These are phyloP conservation scores for Somion occarium DNA, from an alignment of 1,284 basidiomycete genomes.

Conservation along the genomic window DNA sequence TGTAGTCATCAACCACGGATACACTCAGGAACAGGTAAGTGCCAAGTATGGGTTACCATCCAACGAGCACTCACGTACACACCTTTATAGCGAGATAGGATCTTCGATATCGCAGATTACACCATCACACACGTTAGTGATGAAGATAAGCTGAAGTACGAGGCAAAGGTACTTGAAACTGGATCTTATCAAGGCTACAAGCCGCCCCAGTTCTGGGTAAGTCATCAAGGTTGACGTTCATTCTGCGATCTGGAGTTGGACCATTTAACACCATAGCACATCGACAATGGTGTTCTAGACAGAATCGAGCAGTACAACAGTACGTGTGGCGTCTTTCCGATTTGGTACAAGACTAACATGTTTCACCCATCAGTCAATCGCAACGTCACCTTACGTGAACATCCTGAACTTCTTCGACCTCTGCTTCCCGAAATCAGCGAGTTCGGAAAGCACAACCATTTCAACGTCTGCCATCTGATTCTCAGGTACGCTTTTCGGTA, in stretches of 20 bases:
- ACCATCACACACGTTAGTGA: slow-evolving; percentile 45
- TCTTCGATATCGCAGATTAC: slow-evolving; percentile 58
- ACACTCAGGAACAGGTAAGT: slow-evolving; percentile 38
- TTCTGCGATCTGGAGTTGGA: too few species aligned
- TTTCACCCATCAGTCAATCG: slow-evolving; percentile 16
- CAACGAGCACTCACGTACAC: background rate
- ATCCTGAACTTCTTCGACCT: slow-evolving; percentile 32
- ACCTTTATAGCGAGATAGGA: slow-evolving; percentile 35
- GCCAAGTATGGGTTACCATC: background rate
- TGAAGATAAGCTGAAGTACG: slow-evolving; percentile 53
- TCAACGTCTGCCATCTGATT: slow-evolving; percentile 21
- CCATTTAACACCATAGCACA: slow-evolving; percentile 37
- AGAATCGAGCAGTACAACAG: slow-evolving; percentile 58
- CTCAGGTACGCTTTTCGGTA: slow-evolving; percentile 13
- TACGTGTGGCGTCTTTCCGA: slow-evolving; percentile 22
- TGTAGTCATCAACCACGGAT: slow-evolving; percentile 59
- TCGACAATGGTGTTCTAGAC: slow-evolving; percentile 54
- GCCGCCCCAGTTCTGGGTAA: slow-evolving; percentile 46
- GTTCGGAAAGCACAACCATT: slow-evolving; percentile 28
- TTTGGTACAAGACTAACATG: background rate
- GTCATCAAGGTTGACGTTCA: too few species aligned
- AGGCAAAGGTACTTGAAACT: slow-evolving; percentile 39
- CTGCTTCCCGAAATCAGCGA: slow-evolving; percentile 38
- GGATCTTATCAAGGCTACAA: slow-evolving; percentile 60
- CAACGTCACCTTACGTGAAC: slow-evolving; percentile 22